These are phyloP conservation scores for Eutypella sp. DNA, from an alignment of 2,329 filamentous ascomycete genomes.

Conservation along the genomic window DNA sequence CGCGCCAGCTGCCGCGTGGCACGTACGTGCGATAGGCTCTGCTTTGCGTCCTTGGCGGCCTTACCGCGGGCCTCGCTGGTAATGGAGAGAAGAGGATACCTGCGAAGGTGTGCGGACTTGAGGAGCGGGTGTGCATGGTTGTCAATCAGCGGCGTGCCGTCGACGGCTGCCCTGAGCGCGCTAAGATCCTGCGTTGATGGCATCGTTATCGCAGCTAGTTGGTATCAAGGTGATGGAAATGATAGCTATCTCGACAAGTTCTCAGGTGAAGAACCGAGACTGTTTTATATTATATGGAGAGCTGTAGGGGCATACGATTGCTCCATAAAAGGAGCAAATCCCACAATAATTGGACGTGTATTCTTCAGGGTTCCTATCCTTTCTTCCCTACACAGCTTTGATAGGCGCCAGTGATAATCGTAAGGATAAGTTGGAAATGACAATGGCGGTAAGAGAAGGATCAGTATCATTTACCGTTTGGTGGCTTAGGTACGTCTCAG, in stretches of 20 bases:
- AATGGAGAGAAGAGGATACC: conserved; percentile 52
- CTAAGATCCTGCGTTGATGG: conserved; percentile 7
- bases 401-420: too few relatives aligned
- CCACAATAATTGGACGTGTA: too few relatives aligned
- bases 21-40: conserved; percentile 64
- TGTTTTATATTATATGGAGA: too few relatives aligned
- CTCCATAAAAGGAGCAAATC: neutral
- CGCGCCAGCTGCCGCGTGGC: conserved; percentile 63
- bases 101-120: conserved; percentile 40
- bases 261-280: too few relatives aligned
- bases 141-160: conserved; percentile 62
- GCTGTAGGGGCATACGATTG: neutral
- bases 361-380: too few relatives aligned
- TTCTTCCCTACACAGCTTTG: too few relatives aligned
- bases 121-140: conserved; percentile 69
- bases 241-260: too few relatives aligned
- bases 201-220: conserved; percentile 5
- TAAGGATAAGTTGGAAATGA: too few relatives aligned
- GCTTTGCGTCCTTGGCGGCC: conserved; percentile 57
- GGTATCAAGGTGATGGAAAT: too few relatives aligned
- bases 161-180: conserved; percentile 33
- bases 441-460: too few relatives aligned
- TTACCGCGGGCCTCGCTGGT: conserved; percentile 68
- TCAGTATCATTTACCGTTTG: too few relatives aligned
- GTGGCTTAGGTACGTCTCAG: too few relatives aligned